phyloP scores from a whole-genome alignment of 192 early-diverging fungal genomes.

The Lunasporangiospora selenospora region DNA sequence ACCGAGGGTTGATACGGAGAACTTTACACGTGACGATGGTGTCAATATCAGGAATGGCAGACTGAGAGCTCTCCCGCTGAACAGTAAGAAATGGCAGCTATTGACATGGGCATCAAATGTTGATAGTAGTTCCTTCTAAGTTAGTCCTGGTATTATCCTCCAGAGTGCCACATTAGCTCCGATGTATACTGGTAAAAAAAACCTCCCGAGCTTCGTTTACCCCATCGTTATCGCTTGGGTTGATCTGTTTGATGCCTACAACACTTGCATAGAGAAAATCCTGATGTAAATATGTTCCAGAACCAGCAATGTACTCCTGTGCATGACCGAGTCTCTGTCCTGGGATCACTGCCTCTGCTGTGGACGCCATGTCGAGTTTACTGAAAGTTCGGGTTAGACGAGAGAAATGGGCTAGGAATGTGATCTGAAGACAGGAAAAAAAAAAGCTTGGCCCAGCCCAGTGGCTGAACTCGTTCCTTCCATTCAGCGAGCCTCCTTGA shows the following conservation, averaged over 20 bases:
- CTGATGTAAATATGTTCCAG: constrained; percentile 75
- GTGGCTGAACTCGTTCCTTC: too few relatives aligned
- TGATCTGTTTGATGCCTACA: constrained; percentile 51
- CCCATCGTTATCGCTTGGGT: constrained; percentile 14
- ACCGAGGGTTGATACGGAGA: constrained; percentile 86
- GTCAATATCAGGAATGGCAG: constrained; percentile 78
- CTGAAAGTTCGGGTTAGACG: neutral
- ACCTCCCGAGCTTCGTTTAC: constrained; percentile 8
- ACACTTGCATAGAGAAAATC: constrained; percentile 74
- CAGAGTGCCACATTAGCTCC: neutral
- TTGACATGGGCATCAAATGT: too few relatives aligned
- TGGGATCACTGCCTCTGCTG: constrained; percentile 66
- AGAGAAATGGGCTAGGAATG: neutral
- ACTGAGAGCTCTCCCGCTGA: constrained; percentile 67
- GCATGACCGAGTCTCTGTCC: constrained; percentile 79
- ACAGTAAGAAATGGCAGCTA: constrained; percentile 63
- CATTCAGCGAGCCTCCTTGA: too few relatives aligned
- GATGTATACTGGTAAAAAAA: neutral
- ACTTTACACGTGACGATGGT: constrained; percentile 83
- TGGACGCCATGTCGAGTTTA: constrained; percentile 19
- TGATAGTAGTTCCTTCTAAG: neutral
- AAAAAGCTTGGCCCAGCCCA: neutral
- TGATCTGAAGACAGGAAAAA: neutral
- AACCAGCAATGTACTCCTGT: constrained; percentile 69
- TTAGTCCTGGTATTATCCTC: neutral